These are phyloP conservation scores for Chaetomiaceae sp. DNA, from an alignment of 2,329 filamentous ascomycete species.

Conservation along the genomic window DNA sequence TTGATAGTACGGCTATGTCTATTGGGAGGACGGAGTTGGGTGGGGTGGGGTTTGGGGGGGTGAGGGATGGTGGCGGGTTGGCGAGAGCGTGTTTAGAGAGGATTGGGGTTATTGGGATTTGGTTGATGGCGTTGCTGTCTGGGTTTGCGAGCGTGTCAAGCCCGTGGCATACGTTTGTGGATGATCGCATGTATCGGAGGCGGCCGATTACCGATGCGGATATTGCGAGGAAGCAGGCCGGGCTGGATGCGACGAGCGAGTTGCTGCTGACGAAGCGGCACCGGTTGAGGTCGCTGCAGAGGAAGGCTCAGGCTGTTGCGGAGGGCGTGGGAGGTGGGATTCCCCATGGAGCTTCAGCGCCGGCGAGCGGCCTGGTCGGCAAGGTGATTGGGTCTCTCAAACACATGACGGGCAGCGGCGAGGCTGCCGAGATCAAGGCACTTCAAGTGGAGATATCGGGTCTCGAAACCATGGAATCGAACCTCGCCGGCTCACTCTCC, in stretches of 20 bases:
- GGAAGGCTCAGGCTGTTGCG: constrained; percentile 42
- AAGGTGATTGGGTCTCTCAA: constrained; percentile 62
- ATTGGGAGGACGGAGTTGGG: constrained; percentile 24
- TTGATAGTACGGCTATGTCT: constrained; percentile 32
- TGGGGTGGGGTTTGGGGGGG: constrained; percentile 10
- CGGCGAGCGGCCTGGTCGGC: constrained; percentile 58
- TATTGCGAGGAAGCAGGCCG: constrained; percentile 70
- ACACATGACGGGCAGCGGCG: constrained; percentile 57
- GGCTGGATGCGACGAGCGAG: constrained; percentile 71
- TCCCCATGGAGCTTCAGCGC: constrained; percentile 9
- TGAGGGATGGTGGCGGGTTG: constrained; percentile 30
- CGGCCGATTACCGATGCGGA: constrained; percentile 67
- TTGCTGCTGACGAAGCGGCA: constrained; percentile 73
- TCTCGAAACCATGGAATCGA: constrained; percentile 72
- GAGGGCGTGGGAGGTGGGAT: constrained; percentile 26
- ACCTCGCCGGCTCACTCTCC: constrained; percentile 60
- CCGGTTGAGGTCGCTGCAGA: constrained; percentile 64
- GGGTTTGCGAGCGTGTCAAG: constrained; percentile 86
- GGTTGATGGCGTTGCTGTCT: constrained; percentile 80
- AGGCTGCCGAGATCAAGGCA: constrained; percentile 53
- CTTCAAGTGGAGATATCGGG: constrained; percentile 73
- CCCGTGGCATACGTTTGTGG: constrained; percentile 77
- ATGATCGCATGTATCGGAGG: constrained; percentile 45
- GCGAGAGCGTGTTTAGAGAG: constrained; percentile 57
- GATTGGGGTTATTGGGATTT: constrained; percentile 79